phyloP scores from a whole-genome alignment of 2,329 filamentous ascomycete species.

The Neophaeococcomyces mojaviensis region DNA sequence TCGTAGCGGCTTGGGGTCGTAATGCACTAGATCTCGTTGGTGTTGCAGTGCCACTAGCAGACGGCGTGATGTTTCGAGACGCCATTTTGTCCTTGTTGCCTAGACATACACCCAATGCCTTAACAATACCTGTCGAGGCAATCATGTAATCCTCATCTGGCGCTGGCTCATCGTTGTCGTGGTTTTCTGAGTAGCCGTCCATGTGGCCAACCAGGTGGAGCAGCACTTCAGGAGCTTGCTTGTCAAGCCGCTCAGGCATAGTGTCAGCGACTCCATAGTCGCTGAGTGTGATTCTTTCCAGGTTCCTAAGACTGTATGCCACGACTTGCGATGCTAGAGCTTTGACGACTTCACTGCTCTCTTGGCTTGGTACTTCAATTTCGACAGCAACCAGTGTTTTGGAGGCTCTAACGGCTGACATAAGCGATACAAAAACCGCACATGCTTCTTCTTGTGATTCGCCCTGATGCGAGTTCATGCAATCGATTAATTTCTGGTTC shows the following conservation, averaged over 20 bases:
- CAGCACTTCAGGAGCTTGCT: conserved; percentile 72
- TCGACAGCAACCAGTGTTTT: conserved; percentile 80
- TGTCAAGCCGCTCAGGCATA: conserved; percentile 32
- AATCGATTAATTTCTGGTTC: conserved; percentile 62
- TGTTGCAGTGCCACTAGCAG: conserved; percentile 48
- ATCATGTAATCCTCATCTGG: conserved; percentile 94
- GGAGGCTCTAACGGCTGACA: conserved; percentile 79
- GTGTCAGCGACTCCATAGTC: conserved; percentile 46
- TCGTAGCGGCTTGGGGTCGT: conserved; percentile 45
- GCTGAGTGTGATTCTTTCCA: conserved; percentile 68
- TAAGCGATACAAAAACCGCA: conserved; percentile 82
- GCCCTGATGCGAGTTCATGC: conserved; percentile 70
- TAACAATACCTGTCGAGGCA: conserved; percentile 88
- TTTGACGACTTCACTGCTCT: conserved; percentile 84
- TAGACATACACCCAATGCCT: conserved; percentile 83
- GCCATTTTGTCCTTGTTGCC: conserved; percentile 58
- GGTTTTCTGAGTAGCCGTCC: conserved; percentile 41
- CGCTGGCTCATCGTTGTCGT: conserved; percentile 60
- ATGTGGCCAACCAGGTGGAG: conserved; percentile 76
- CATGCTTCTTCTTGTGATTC: conserved; percentile 85
- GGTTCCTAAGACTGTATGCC: conserved; percentile 84
- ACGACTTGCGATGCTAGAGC: conserved; percentile 91
- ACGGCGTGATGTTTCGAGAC: conserved; percentile 32
- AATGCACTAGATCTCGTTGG: conserved; percentile 45
- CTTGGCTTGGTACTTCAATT: conserved; percentile 73